Evolutionary conservation across 306 rosid species (phyloP).

Genomic region (Malus fusca): DNA sequence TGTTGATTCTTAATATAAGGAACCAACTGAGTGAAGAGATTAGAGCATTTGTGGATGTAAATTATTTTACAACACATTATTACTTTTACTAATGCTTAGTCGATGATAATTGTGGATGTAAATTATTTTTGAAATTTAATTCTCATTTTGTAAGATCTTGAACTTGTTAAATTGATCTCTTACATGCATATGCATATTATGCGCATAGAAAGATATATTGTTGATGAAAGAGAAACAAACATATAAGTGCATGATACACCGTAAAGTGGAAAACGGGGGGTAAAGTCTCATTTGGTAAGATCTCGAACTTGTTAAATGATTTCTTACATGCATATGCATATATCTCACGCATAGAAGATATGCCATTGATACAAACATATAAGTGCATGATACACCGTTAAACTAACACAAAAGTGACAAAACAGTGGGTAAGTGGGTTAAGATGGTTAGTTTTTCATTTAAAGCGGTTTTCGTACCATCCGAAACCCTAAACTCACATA

Average conservation of each 20-base stretch:
- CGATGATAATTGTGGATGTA: neutral
- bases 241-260: neutral
- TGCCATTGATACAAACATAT: neutral
- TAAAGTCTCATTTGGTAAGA: neutral
- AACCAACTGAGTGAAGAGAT: too few relatives aligned
- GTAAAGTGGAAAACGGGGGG: too few relatives aligned
- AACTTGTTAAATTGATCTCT: neutral
- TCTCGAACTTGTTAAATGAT: neutral
- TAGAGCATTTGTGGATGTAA: neutral
- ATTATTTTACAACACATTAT: neutral
- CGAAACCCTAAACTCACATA: neutral
- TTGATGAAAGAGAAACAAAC: neutral
- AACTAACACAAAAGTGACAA: too few relatives aligned
- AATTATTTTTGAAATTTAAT: too few relatives aligned
- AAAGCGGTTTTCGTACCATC: neutral
- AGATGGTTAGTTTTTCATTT: neutral
- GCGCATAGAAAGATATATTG: neutral
- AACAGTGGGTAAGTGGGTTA: too few relatives aligned
- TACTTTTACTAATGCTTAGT: neutral
- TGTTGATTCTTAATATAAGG: neutral
- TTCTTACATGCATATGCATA: neutral
- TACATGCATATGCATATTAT: neutral
- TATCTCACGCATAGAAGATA: neutral
- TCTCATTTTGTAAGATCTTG: neutral
- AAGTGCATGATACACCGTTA: neutral